phyloP scores from a whole-genome alignment of 1,284 basidiomycete genomes.

The Sanguinoderma infundibulare region DNA sequence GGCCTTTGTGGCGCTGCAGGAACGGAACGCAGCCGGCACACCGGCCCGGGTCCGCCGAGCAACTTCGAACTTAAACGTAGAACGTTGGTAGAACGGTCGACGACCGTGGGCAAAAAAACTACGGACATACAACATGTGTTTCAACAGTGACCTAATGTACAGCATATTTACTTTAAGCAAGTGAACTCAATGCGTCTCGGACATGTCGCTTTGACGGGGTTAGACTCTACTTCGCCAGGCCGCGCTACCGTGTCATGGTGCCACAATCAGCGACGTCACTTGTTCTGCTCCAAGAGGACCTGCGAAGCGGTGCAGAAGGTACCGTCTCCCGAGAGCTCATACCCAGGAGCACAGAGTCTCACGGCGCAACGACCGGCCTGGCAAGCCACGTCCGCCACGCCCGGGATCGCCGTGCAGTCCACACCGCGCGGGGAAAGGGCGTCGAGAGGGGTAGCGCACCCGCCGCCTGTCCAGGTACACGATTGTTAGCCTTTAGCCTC shows the following conservation, averaged over 20 bases:
- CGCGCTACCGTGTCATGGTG: background rate
- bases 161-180: no score
- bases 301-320: slow-evolving; percentile 5
- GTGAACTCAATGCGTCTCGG: no score
- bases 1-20: no score
- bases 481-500: slow-evolving; percentile 5
- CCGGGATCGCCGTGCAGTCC: slow-evolving; percentile 55
- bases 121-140: no score
- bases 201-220: no score
- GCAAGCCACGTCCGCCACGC: slow-evolving; percentile 56
- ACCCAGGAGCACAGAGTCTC: slow-evolving; percentile 49
- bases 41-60: no score
- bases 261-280: background rate
- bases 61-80: no score
- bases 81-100: no score
- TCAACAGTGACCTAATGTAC: no score
- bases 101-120: no score
- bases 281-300: background rate
- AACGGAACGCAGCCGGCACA: no score
- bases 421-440: slow-evolving; percentile 34
- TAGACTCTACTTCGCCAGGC: no score
- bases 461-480: slow-evolving; percentile 47
- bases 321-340: slow-evolving; percentile 35
- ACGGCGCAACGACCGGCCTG: slow-evolving; percentile 48
- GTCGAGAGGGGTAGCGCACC: slow-evolving; percentile 46